These are phyloP conservation scores for Gamsiella multidivaricata DNA, from an alignment of 192 early-diverging fungal genomes.

Conservation along the genomic window DNA sequence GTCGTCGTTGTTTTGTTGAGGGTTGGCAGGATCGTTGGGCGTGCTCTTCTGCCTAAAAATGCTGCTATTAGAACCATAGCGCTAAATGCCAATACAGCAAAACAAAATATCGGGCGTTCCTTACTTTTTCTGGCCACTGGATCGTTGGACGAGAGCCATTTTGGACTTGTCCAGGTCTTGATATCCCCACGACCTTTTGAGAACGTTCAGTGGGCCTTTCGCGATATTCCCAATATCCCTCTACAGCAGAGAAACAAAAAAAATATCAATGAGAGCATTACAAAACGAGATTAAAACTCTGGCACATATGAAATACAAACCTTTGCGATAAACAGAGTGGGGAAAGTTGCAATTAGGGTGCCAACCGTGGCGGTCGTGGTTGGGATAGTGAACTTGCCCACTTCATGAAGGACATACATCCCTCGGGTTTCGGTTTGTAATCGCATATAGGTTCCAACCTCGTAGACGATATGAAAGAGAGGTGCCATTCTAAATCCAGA, in stretches of 20 bases:
- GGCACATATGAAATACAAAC: not conserved
- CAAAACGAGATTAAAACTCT: slow-evolving; percentile 3
- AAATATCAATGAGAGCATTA: not conserved
- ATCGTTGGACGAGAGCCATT: not conserved
- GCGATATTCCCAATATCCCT: not conserved
- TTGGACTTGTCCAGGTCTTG: not conserved
- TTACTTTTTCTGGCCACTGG: not conserved
- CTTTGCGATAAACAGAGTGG: slow-evolving; percentile 1
- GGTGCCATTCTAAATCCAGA: slow-evolving; percentile 19
- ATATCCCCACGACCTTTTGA: not conserved
- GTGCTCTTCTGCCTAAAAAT: no score
- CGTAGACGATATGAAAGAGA: slow-evolving; percentile 26
- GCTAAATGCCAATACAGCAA: not conserved
- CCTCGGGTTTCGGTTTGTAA: slow-evolving; percentile 4
- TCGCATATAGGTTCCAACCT: slow-evolving; percentile 19
- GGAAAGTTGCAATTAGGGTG: not conserved
- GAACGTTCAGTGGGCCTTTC: not conserved
- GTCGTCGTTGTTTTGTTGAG: no score
- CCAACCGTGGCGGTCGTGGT: not conserved
- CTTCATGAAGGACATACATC: slow-evolving; percentile 1
- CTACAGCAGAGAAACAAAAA: not conserved
- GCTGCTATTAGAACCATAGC: no score
- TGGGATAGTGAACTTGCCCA: slow-evolving; percentile 4
- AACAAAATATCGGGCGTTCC: slow-evolving; percentile 7
- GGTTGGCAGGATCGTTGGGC: no score